Base-by-base conservation (phyloP, 176 grass and related monocot genomes). In the Oryza coarctata region DNA sequence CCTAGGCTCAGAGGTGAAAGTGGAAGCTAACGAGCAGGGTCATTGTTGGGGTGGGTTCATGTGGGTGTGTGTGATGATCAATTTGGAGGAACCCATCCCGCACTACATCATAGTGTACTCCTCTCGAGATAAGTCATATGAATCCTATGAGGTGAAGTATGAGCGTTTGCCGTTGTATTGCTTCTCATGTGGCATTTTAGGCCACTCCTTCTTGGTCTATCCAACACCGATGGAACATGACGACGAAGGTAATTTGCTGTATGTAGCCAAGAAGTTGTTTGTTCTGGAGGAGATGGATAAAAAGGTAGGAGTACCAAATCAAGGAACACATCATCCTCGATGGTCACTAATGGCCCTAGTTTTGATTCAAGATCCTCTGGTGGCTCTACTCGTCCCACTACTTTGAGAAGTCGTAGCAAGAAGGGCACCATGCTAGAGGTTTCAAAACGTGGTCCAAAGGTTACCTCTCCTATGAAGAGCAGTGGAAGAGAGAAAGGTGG, bases 191-290 rank as follows among this genome's bases (percentile, higher is more conserved):
- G 65, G 78, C 0, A 9, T 80, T 0, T 36, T 80, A 3, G 44
- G 78, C 0, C 77, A 69, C 0, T 80, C 64, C 0, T 80, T 31
- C 3, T 0, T 80, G 0, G 45, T 36, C 0, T 80, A 44, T 1
- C 29, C 78, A 0, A 38, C 22, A 0, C 20, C 22, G 0, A 43
- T 28, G 2, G 20, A 80, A 0, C 12, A 9, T 0, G 12, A 80
- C 18, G 65, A 55, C 0, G 11, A 80, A 0, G 43, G 64, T 0
- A 0, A 36, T 0, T 8, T 80, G 0, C 65, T 30, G 0, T 57
- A 25, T n/a, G 58, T 50, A 27, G 64, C 44, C 0, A 39, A 22
- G 0, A 10, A 65, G 2, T 0, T 78, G 1, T 28, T 25, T 3
- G 75, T 27, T 3, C 0, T 5, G 1, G 31, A 63, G 26, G 55